phyloP scores from a whole-genome alignment of 164 flowering plant genomes.

The Taxillus chinensis region DNA sequence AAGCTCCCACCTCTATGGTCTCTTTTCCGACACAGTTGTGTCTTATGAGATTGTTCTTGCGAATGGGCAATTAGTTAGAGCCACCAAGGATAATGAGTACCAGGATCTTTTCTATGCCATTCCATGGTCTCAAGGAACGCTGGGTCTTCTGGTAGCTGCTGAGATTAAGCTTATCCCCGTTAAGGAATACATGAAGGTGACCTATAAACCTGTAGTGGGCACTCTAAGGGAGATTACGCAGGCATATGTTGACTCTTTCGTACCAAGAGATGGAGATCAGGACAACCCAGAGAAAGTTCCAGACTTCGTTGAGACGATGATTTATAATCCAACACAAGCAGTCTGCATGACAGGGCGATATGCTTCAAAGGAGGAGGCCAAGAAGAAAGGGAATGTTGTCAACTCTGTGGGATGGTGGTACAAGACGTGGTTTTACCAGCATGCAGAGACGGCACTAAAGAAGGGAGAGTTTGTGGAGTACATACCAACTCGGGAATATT shows the following conservation, averaged over 20 bases:
- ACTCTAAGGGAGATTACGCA: conserved; percentile 66
- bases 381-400: conserved; percentile 74
- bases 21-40: conserved; percentile 95
- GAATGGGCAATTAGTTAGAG: conserved; percentile 76
- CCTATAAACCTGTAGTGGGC: conserved; percentile 76
- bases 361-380: conserved; percentile 93
- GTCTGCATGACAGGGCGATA: conserved; percentile 85
- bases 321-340: conserved; percentile 64
- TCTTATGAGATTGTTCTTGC: conserved; percentile 91
- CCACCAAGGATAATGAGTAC: conserved; percentile 88
- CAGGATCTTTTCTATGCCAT: conserved; percentile 86
- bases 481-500: conserved; percentile 91
- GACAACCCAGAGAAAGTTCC: conserved; percentile 90
- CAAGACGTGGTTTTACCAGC: conserved; percentile 98
- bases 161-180: conserved; percentile 89
- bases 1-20: conserved; percentile 91
- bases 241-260: conserved; percentile 76
- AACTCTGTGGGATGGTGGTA: conserved; percentile 93
- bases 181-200: conserved; percentile 92
- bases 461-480: conserved; percentile 96
- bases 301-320: conserved; percentile 88
- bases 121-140: conserved; percentile 99
- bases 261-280: conserved; percentile 87
- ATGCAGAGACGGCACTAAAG: conserved; percentile 72
- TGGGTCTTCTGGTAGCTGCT: conserved; percentile 90